A percentile compares a stretch with the other conserved stretches of the same genome.
Conservation (phyloP, 2,329 filamentous ascomycete genomes). For the Colletotrichum horii region DNA sequence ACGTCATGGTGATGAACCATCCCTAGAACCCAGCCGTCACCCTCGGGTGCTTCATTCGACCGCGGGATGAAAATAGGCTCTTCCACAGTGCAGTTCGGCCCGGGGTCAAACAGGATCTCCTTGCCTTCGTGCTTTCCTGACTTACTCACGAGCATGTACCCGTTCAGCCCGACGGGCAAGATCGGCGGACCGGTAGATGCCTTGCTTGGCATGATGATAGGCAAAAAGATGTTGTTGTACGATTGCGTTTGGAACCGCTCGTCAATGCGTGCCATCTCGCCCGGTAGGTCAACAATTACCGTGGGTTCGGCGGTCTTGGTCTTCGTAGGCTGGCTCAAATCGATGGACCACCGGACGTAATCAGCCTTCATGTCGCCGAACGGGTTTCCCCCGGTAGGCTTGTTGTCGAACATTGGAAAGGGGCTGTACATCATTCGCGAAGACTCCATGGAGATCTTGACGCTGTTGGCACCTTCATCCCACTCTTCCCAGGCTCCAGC, state of each 20-base stretch:
- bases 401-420: slow-evolving; percentile 26
- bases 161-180: slow-evolving; percentile 35
- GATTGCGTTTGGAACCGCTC: slow-evolving; percentile 43
- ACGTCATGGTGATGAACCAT: slow-evolving; percentile 26
- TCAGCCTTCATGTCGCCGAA: slow-evolving; percentile 39
- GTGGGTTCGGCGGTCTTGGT: slow-evolving; percentile 30
- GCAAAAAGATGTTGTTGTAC: slow-evolving; percentile 44
- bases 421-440: not conserved
- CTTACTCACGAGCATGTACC: not conserved
- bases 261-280: slow-evolving; percentile 49
- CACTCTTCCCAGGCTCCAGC: not conserved
- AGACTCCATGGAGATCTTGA: not conserved
- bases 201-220: slow-evolving; percentile 36
- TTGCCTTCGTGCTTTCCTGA: not conserved
- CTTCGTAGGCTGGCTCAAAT: slow-evolving; percentile 31
- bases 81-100: slow-evolving; percentile 37
- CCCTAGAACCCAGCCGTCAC: slow-evolving; percentile 48
- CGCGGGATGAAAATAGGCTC: slow-evolving; percentile 49
- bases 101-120: not conserved
- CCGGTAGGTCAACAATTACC: slow-evolving; percentile 40
- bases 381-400: not conserved
- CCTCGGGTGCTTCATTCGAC: slow-evolving; percentile 35
- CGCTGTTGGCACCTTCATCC: not conserved
- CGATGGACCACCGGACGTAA: slow-evolving; percentile 44
- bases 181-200: slow-evolving; percentile 13